phyloP scores from a whole-genome alignment of 148 eudicot genomes.

The Camellia sinensis region DNA sequence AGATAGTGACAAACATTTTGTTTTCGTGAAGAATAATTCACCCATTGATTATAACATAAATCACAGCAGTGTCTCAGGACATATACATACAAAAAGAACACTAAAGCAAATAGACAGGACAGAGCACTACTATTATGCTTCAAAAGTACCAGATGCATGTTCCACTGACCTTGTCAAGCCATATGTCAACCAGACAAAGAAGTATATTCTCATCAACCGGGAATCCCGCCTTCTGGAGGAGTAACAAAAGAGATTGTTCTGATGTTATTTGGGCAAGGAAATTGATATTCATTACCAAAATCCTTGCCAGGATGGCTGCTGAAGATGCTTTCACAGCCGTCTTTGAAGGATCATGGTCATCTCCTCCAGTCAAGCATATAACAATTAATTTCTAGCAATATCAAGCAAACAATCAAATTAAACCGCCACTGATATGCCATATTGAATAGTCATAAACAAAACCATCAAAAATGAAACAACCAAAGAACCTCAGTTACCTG shows the following conservation, averaged over 20 bases:
- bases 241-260: constrained; percentile 57
- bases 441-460: not conserved
- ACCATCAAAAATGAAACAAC: not conserved
- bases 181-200: constrained; percentile 84
- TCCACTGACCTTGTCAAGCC: constrained; percentile 93
- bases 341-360: constrained; percentile 81
- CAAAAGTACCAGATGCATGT: not conserved
- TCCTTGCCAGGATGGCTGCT: constrained; percentile 88
- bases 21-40: not conserved
- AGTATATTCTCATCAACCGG: constrained; percentile 76
- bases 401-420: constrained; percentile 9
- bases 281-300: constrained; percentile 83
- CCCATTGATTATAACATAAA: not conserved
- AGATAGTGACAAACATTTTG: not conserved
- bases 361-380: constrained; percentile 80
- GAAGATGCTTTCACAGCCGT: constrained; percentile 81
- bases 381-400: constrained; percentile 75
- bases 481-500: constrained; percentile 48
- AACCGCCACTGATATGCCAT: constrained; percentile 1
- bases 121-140: not conserved
- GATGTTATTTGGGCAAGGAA: constrained; percentile 88
- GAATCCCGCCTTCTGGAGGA: constrained; percentile 78
- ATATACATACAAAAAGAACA: not conserved
- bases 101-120: not conserved
- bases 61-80: not conserved